Evolutionary conservation across 148 eudicot species (phyloP), one percentile per base, ranked within the genome.

Genomic region (Polygonum maritimum): DNA sequence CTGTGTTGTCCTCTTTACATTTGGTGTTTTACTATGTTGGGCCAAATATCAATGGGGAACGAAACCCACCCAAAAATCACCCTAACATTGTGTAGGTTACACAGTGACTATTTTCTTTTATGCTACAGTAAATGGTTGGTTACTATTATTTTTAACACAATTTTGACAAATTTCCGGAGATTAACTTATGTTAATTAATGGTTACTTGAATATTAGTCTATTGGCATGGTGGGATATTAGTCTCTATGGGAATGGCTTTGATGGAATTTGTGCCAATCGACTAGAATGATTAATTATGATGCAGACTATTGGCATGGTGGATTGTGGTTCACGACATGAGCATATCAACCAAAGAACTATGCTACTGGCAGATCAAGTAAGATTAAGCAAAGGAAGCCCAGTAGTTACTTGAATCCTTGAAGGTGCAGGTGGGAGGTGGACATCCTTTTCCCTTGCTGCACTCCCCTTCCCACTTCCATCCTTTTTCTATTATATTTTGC

Each of bases 361-460:
- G 96, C 80, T 90, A 65, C 82, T 95, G 49, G 85, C 94, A 49
- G 96, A 95, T 77, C 98, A 95, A 92, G 98, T 95, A 55, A 92
- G 89, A 77, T 89, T 85, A 49, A 92, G 98, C 88, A 86, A 80
- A 82, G 98, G 97, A 79, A 95, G 97, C 80, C 97, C 98, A 73
- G 83, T 94, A 73, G 79, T 92, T 82, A 92, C 97, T 65, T 92
- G 97, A 81, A 97, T 95, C 80, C 82, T 95, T 39, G 97, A 95
- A 90, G 98, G 97, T 40, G 90, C 97, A 18, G 92, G 91, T 82
- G 96, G 98, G 86, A 92, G 97, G 97, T 89, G 76, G 49, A 41
- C 65, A 26, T 38, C 35, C 7, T 26, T 81, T 76, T 74, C 67
- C 48, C 13, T 40, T 67, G 11, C 26, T 6, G 62, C 9, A 55